These are phyloP conservation scores for Holtermannia corniformis DNA, from an alignment of 768 basidiomycete genomes.

Conservation along the genomic window DNA sequence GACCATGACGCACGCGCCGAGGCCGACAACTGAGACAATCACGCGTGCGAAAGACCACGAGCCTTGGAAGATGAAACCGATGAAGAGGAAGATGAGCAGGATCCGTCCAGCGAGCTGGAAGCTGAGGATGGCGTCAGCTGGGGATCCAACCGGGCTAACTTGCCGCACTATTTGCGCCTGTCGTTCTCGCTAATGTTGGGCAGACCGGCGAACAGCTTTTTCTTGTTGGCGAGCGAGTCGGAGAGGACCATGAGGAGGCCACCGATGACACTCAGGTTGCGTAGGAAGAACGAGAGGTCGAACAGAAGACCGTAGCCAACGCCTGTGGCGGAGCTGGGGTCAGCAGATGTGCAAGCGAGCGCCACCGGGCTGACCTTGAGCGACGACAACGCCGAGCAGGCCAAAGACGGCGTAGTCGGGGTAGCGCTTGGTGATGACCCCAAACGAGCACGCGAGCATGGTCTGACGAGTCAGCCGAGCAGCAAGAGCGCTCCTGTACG, in stretches of 20 bases:
- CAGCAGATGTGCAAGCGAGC: background rate
- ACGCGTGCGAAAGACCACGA: constrained; percentile 78
- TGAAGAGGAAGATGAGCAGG: constrained; percentile 96
- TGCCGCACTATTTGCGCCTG: constrained; percentile 88
- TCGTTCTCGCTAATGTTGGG: constrained; percentile 87
- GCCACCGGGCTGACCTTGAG: constrained; percentile 53
- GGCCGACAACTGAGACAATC: constrained; percentile 77
- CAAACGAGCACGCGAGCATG: constrained; percentile 75
- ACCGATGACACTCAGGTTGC: constrained; percentile 94
- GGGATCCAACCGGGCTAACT: background rate
- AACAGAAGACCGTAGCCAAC: constrained; percentile 99
- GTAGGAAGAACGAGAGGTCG: constrained; percentile 99
- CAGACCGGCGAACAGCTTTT: constrained; percentile 79
- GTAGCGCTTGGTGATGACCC: constrained; percentile 76
- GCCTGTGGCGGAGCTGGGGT: constrained; percentile 37
- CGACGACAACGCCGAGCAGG: constrained; percentile 78
- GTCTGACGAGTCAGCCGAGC: constrained; percentile 48
- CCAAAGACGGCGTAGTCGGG: constrained; percentile 84
- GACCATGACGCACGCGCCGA: constrained; percentile 89
- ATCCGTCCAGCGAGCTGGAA: constrained; percentile 96
- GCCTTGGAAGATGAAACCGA: constrained; percentile 93
- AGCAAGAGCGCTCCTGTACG: constrained; percentile 41
- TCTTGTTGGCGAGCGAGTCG: constrained; percentile 81
- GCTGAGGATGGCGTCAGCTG: constrained; percentile 44
- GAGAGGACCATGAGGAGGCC: constrained; percentile 99